Base-by-base conservation (phyloP, 2,329 filamentous ascomycete genomes). In the Aspergillus costaricaensis region DNA sequence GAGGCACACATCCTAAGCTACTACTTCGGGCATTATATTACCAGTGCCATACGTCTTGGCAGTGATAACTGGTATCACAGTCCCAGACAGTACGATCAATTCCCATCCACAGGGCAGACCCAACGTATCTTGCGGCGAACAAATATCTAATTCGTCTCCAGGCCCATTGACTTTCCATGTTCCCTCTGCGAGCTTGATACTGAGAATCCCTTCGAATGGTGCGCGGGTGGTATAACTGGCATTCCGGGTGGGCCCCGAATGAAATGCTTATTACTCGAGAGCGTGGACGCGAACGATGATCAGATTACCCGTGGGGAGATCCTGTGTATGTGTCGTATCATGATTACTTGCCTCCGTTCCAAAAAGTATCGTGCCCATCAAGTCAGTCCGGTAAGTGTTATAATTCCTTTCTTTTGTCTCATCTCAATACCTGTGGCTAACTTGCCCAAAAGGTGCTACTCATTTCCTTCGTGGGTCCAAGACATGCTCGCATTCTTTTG, bases 401-500 rank as follows among this genome's bases (percentile, higher is more conserved):
- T 19, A 19, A 19, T 19, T 19, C 19, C 19, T 19, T 19, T 19
- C 8, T 19, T 19, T 23, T 30, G 21, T 25, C 15, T 7, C 21
- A 15, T 5, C 17, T 7, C 2, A 49, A 9, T 6, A 9, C 7
- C 23, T n/a, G 5, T 6, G 15, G 8, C 25, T 49, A 10, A 49
- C 2, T 49, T 12, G 3, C 6, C 8, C 7, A 17, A 9, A n/a
- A 49, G 47, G 23, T 49, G 0, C 6, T 49, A n/a, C 25, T 49
- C 8, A n/a, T 49, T 17, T 49, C 47, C 0, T 49, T 49, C 5
- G n/a, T 49, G 15, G 47, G 47, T 1, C 47, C 47, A 3, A 27
- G 47, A 25, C 47, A 49, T 49, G 47, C 21, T 49, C 47, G 47
- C 15, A 14, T 49, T 30, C 47, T 49, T 15, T 5, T 49, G 23